Evolutionary conservation across 192 early-diverging fungal genomes (phyloP), one percentile per base, ranked within the genome.

Genomic region (Spinellus fusiger): DNA sequence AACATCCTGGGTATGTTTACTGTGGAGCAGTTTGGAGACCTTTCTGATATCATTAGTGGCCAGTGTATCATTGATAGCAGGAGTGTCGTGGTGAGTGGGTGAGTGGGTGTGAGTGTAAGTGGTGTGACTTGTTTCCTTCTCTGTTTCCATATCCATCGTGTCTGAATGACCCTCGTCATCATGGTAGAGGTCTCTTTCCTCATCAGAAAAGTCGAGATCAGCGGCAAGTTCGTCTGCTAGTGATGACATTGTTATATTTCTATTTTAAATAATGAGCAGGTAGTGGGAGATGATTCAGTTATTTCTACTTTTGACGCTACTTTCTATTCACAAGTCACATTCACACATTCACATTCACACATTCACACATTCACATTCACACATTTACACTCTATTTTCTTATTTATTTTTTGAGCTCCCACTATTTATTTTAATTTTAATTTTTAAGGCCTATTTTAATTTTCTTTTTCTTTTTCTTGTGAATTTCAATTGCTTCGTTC

Each of bases 151-250:
- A 71, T 40, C 81, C 85, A 3, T 75, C 68, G 1, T 74, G 74
- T 5, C 56, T 56, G 16, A 48, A 49, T 32, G n/a, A n/a, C 81
- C 73, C 25, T 75, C 65, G 48, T 70, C 52, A 16, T 66, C 55
- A 22, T 62, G 25, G n/a, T 71, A 58, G n/a, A 46, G 18, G 7
- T 53, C 61, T 9, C 69, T 49, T 5, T 73, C 71, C 10, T 66
- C 52, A 25, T 74, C 81, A 37, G 82, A 75, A 37, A 90, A 89
- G 46, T 93, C 90, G 26, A 94, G 80, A 61, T 98, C 95, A n/a
- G 86, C 86, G 18, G 91, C 76, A 27, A 96, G 73, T 66, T 94
- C 93, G 57, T 94, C 88, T 35, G 92, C 89, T 63, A 92, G 50
- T 10, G 72, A 76, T 49, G 86, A 74, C 86, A 89, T 89, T 47